Evolutionary conservation across 208 protist genomes (phyloP), one percentile per base, ranked within the genome.

Genomic region (Novymonas esmeraldas): DNA sequence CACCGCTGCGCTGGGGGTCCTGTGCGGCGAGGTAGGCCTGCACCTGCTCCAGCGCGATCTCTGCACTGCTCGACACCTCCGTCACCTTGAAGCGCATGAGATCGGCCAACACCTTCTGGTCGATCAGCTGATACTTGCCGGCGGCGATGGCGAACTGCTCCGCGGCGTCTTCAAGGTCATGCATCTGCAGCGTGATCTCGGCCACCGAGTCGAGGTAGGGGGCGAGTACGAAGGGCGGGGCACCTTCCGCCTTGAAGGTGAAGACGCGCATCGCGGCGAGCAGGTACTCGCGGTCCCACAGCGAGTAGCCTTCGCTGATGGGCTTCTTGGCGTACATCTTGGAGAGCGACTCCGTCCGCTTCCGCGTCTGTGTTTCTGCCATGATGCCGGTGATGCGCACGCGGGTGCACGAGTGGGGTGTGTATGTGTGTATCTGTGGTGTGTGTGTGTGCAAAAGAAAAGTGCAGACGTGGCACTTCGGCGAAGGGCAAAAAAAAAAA

Each of bases 261-360:
- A 97, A 95, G 41, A 97, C 73, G 31, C 92, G 86, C 54, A 97
- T 81, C 13, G 92, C 89, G 39, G 87, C 89, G 42, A 97, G 76
- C 16, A 84, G 82, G 80, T 97, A 97, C 56, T 88, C 92, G 57
- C 84, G 68, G 70, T 97, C 92, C 89, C 92, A 97, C 26, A 97
- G 74, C 38, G 87, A 77, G 76, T 91, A 97, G 13, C 92, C 92
- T 73, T 97, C 92, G 52, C 83, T 82, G 48, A 97, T 92, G 11
- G 87, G 78, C 59, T 91, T 93, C 62, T 89, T 92, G 52, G 89
- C 70, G 72, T 92, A 93, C 10, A 89, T 81, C 70, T 95, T 85
- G 29, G 90, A 88, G 64, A 90, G 94, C 22, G 92, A 97, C 76
- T 97, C 89, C 11, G 92, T 95, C 39, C 92, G 87, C 29, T 79